phyloP scores from a whole-genome alignment of 768 basidiomycete genomes.

The Kwoniella sp. region DNA sequence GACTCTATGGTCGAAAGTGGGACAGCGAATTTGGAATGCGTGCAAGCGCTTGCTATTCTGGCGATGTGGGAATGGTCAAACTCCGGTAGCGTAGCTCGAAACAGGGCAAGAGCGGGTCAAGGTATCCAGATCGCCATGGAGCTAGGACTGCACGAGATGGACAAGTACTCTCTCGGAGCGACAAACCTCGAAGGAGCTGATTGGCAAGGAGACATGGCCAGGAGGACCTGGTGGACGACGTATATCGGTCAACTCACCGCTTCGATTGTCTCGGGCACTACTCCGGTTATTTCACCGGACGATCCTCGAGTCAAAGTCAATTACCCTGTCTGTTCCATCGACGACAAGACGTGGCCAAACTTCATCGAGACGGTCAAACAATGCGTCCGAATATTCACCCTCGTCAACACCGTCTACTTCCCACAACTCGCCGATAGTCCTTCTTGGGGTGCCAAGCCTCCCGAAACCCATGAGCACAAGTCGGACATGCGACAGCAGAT shows the following conservation, averaged over 20 bases:
- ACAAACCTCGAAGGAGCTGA: slow-evolving; percentile 42
- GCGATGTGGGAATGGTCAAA: slow-evolving; percentile 53
- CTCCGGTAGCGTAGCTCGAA: slow-evolving; percentile 32
- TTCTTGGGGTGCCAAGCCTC: slow-evolving; percentile 22
- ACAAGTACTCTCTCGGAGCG: slow-evolving; percentile 17
- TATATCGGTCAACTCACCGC: slow-evolving; percentile 44
- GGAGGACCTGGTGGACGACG: slow-evolving; percentile 53
- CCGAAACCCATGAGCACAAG: slow-evolving; percentile 3
- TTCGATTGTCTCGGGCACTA: slow-evolving; percentile 42
- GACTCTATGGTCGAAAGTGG: slow-evolving; percentile 29
- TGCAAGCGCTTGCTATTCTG: slow-evolving; percentile 50
- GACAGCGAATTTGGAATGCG: slow-evolving; percentile 39
- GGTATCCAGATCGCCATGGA: slow-evolving; percentile 51
- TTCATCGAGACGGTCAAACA: slow-evolving; percentile 47
- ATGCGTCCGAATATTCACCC: slow-evolving; percentile 40
- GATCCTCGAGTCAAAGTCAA: slow-evolving; percentile 48
- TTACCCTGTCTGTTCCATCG: slow-evolving; percentile 47
- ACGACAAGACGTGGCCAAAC: slow-evolving; percentile 48
- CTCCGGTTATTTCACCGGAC: slow-evolving; percentile 45
- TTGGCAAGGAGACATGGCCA: slow-evolving; percentile 50
- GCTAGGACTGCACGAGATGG: slow-evolving; percentile 51
- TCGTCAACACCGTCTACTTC: slow-evolving; percentile 50
- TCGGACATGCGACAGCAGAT: slow-evolving; percentile 25
- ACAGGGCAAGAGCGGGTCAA: slow-evolving; percentile 35
- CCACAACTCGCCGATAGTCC: slow-evolving; percentile 13